Evolutionary conservation across 345 rosid genomes (phyloP), one percentile per base, ranked within the genome.

Genomic region (Reutealis trisperma): DNA sequence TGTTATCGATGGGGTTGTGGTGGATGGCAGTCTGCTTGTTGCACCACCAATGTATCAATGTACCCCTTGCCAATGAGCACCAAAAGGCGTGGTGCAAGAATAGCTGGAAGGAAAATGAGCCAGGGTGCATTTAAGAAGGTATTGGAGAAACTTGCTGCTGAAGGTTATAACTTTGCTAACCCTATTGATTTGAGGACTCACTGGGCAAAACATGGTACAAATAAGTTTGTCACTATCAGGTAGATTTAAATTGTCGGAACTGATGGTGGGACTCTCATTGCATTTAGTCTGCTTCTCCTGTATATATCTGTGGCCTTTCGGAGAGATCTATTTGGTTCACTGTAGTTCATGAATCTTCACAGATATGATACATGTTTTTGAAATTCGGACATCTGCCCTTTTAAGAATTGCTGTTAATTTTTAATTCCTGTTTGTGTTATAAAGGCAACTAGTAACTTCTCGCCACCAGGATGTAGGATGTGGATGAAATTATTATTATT

Each of bases 1-100:
- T 96, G 99, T 70, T 96, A 96, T 77, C 91, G 98, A 47, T 96
- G 99, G 99, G 99, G 99, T 37, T 92, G 98, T 62, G 99, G 99
- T 34, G 99, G 99, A 73, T 96, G 99, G 98, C 98, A 94, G 82
- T 94, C 98, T 0, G 97, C 98, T 21, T 94, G 98, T 71, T 94
- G 98, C 71, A 94, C 98, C 2, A 93, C 97, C 0, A 91, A 88
- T 81, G 88, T 94, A 3, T 94, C 99, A 16, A 88, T 92, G 88
- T 93, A 96, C 77, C 99, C 99, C 12, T 79, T 96, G 76, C 99
- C 98, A 0, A 93, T 92, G 97, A 92, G 97, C 88, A 93, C 97
- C 52, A 96, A 96, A 73, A 83, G 97, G 30, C 96, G 97, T 14
- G 98, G 98, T 49, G 97, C 98, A 1, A 91, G 99, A 81, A 94